Evolutionary conservation across 2,329 filamentous ascomycete species (phyloP), one percentile per base, ranked within the genome.

Genomic region (Ploettnerulaceae sp.): DNA sequence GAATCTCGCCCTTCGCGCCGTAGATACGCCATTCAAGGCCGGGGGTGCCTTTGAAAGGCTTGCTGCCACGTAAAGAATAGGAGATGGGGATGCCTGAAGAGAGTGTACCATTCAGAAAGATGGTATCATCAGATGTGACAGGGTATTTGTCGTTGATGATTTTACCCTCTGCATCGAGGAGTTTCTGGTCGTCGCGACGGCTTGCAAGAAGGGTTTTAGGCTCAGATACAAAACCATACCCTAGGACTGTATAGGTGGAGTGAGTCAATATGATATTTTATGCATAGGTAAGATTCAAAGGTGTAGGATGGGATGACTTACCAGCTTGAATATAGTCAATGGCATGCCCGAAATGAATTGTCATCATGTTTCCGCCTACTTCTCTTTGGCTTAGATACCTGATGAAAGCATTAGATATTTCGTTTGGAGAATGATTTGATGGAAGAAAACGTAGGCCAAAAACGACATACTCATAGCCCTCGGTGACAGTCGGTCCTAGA

Each of bases 11-110:
- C 49, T 67, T 71, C 36, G 73, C 70, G 21, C 77, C 76, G 26
- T 71, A 65, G 37, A 82, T 71, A 6, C 64, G 69, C 73, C 76
- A 81, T 0, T 69, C 60, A 0, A 77, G 39, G 14, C 52, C 54
- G 0, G 51, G 50, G 0, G 24, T 31, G 5, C 38, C 41, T 22
- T 37, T 33, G 46, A 54, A 57, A 3, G 54, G 32, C 1, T 29
- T 35, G 1, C 54, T 54, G 24, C 51, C 51, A 20, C 55, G 53
- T 5, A 59, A 46, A 7, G 52, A 41, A 7, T 49, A 24, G 0
- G 48, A 49, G 9, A 59, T 21, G 1, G 57, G 54, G n/a, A 57
- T 49, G 1, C 39, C 42, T 5, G 46, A 26, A 6, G 40, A 36
- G 29, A 57, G 48, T 2, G 44, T 49, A 0, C 55, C 55, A 17